phyloP scores from a whole-genome alignment of 805 yeast species.

The Kodamaea kaohsiungensis region DNA sequence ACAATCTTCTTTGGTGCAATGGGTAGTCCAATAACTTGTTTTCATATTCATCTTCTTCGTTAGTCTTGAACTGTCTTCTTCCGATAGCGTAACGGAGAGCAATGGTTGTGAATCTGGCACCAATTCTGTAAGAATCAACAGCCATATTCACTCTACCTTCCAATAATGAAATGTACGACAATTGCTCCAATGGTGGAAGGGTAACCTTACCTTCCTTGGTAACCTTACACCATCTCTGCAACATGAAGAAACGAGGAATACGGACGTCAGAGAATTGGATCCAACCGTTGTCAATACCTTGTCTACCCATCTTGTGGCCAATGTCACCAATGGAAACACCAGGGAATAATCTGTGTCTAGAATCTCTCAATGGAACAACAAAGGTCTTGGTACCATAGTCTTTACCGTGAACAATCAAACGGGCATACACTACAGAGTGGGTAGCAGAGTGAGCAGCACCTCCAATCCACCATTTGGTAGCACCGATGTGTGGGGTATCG shows the following conservation, averaged over 20 bases:
- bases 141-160: slow-evolving; percentile 50
- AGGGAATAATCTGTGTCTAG: slow-evolving; percentile 43
- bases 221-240: slow-evolving; percentile 46
- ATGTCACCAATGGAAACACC: slow-evolving; percentile 48
- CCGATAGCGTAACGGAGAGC: slow-evolving; percentile 48
- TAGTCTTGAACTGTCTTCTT: slow-evolving; percentile 45
- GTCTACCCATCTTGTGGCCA: slow-evolving; percentile 51
- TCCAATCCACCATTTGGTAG: slow-evolving; percentile 54
- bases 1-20: slow-evolving; percentile 46
- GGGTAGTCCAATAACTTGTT: slow-evolving; percentile 46
- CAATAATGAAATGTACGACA: slow-evolving; percentile 43
- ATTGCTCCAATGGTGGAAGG: slow-evolving; percentile 48
- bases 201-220: slow-evolving; percentile 39
- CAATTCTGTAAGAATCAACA: slow-evolving; percentile 42
- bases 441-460: slow-evolving; percentile 52
- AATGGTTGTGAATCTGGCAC: slow-evolving; percentile 43
- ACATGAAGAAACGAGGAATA: slow-evolving; percentile 47
- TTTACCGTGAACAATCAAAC: slow-evolving; percentile 44
- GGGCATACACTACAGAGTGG: slow-evolving; percentile 41
- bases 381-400: slow-evolving; percentile 50
- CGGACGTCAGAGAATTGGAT: slow-evolving; percentile 46
- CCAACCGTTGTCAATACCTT: slow-evolving; percentile 52
- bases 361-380: slow-evolving; percentile 47
- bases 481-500: slow-evolving; percentile 49
- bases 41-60: slow-evolving; percentile 31